phyloP scores from a whole-genome alignment of 1,284 basidiomycete species.

The Ceratobasidium theobromae region DNA sequence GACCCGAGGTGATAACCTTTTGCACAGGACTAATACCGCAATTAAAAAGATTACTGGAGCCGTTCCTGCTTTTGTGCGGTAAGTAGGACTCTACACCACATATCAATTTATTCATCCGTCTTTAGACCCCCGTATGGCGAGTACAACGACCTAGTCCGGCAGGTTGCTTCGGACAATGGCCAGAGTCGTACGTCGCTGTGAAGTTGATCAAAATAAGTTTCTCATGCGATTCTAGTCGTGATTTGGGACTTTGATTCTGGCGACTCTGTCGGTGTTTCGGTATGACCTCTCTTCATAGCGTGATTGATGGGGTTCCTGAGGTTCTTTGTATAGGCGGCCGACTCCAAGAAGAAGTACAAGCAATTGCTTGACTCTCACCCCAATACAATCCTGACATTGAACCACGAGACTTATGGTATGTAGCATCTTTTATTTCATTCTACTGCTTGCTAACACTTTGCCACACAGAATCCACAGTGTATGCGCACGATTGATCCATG shows the following conservation, averaged over 20 bases:
- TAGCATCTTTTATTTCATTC: background rate
- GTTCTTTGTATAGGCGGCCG: background rate
- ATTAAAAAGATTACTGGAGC: slow-evolving; percentile 13
- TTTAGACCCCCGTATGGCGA: slow-evolving; percentile 33
- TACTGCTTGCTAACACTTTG: slow-evolving; percentile 3
- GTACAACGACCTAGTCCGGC: slow-evolving; percentile 21
- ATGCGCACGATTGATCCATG: too few species aligned
- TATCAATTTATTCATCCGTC: too few species aligned
- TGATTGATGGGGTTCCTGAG: background rate
- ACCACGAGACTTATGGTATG: slow-evolving; percentile 34
- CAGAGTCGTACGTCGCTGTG: background rate
- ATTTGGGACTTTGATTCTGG: slow-evolving; percentile 38
- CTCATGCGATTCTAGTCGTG: slow-evolving; percentile 33
- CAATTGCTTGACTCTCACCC: background rate
- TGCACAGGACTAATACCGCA: background rate
- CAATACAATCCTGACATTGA: slow-evolving; percentile 31
- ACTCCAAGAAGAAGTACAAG: slow-evolving; percentile 3
- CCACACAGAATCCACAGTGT: background rate
- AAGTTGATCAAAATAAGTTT: too few species aligned
- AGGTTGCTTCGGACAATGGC: slow-evolving; percentile 5
- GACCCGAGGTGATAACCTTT: background rate
- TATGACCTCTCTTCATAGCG: background rate
- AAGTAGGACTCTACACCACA: background rate
- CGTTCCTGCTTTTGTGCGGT: slow-evolving; percentile 24
- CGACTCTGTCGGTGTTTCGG: slow-evolving; percentile 29